These are phyloP conservation scores for Fusarium chaquense DNA, from an alignment of 2,329 filamentous ascomycete genomes.

Conservation along the genomic window DNA sequence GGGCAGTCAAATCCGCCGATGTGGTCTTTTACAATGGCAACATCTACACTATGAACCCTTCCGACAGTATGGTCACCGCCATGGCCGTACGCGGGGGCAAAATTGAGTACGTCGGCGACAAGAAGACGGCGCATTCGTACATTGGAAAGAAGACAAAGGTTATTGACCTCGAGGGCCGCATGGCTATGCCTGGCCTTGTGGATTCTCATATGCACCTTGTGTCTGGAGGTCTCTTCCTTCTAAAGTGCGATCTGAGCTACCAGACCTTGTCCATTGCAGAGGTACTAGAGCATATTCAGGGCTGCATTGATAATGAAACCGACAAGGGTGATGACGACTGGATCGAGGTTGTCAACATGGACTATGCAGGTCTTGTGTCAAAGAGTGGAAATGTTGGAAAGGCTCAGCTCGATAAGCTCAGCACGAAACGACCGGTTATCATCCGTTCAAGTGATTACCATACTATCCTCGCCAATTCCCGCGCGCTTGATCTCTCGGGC, in stretches of 20 bases:
- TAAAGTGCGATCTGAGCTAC: slow-evolving; percentile 48
- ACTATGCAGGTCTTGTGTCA: slow-evolving; percentile 40
- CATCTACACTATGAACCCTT: slow-evolving; percentile 44
- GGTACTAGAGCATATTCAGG: slow-evolving; percentile 40
- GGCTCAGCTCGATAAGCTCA: slow-evolving; percentile 36
- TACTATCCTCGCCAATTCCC: slow-evolving; percentile 43
- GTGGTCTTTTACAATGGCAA: slow-evolving; percentile 46
- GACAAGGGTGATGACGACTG: slow-evolving; percentile 42
- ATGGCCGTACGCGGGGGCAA: slow-evolving; percentile 40
- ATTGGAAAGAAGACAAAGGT: slow-evolving; percentile 45
- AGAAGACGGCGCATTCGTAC: slow-evolving; percentile 33
- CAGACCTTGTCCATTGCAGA: slow-evolving; percentile 39
- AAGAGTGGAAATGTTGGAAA: slow-evolving; percentile 41
- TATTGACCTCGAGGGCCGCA: slow-evolving; percentile 45
- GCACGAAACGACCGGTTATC: slow-evolving; percentile 42
- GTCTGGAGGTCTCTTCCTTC: slow-evolving; percentile 40
- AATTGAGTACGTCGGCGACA: slow-evolving; percentile 41
- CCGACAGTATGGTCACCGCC: slow-evolving; percentile 29
- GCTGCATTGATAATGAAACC: slow-evolving; percentile 42
- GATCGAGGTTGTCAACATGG: slow-evolving; percentile 47
- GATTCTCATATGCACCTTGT: slow-evolving; percentile 48
- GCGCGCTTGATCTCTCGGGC: slow-evolving; percentile 40
- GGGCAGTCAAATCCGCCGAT: slow-evolving; percentile 19
- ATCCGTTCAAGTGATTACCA: slow-evolving; percentile 46
- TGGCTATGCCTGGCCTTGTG: slow-evolving; percentile 49